phyloP scores from a whole-genome alignment of 345 rosid genomes.

The Eutrema heterophyllum region DNA sequence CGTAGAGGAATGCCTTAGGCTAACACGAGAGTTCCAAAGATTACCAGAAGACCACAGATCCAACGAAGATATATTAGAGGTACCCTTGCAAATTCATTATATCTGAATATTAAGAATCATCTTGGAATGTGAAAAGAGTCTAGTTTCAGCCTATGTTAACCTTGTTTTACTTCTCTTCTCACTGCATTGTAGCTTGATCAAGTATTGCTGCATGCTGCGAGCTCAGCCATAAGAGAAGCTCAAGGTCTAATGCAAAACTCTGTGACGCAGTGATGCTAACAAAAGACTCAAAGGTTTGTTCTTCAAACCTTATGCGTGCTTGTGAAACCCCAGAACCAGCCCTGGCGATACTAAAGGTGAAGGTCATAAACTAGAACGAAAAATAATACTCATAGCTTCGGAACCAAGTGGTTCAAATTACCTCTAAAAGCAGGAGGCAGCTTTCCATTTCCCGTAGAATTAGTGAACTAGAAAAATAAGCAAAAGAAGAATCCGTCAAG shows the following conservation, averaged over 20 bases:
- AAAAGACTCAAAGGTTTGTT: background rate
- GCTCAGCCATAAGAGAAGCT: constrained; percentile 29
- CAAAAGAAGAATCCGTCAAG: background rate
- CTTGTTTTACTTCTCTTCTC: background rate
- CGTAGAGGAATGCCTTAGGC: constrained; percentile 47
- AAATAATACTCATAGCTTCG: too few species aligned
- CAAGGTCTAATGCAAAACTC: background rate
- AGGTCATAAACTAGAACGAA: too few species aligned
- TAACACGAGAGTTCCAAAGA: constrained; percentile 54
- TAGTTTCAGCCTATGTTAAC: background rate
- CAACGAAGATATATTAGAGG: constrained; percentile 65
- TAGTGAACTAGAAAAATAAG: background rate
- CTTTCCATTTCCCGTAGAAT: too few species aligned
- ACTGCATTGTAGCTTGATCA: constrained; percentile 20
- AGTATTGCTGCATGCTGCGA: constrained; percentile 26
- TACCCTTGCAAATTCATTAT: background rate
- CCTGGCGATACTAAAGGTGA: background rate
- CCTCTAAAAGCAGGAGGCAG: too few species aligned
- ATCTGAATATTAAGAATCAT: background rate
- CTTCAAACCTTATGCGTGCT: background rate
- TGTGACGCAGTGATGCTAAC: background rate
- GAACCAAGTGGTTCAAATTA: too few species aligned
- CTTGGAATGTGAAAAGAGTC: background rate
- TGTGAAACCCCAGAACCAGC: too few species aligned
- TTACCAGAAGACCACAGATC: constrained; percentile 50